phyloP scores from a whole-genome alignment of 169 alveolate genomes.

The Plasmodium gonderi region DNA sequence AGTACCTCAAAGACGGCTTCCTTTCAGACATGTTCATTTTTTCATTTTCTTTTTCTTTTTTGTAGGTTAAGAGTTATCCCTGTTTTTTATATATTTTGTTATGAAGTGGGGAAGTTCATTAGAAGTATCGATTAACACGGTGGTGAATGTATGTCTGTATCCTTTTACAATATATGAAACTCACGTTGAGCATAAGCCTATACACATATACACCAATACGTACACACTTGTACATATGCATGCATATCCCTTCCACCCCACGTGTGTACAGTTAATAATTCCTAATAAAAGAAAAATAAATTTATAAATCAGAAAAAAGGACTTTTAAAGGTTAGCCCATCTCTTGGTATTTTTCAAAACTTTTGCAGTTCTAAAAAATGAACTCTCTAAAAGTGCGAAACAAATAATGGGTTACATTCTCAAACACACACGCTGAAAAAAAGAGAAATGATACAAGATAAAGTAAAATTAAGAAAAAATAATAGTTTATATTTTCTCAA shows the following conservation, averaged over 20 bases:
- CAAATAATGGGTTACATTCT: not conserved
- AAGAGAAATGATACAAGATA: too few relatives aligned
- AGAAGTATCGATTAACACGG: too few relatives aligned
- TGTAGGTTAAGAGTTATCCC: not conserved
- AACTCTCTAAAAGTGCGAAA: not conserved
- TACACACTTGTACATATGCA: not conserved
- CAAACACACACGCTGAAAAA: not conserved
- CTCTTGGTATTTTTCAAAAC: not conserved
- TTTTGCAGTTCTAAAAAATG: not conserved
- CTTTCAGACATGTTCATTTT: conserved; percentile 44
- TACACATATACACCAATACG: not conserved
- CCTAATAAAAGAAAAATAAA: too few relatives aligned
- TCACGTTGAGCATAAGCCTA: not conserved
- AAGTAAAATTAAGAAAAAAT: too few relatives aligned
- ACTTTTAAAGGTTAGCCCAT: too few relatives aligned
- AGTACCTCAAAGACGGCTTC: conserved; percentile 43
- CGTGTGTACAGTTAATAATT: too few relatives aligned
- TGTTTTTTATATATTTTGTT: not conserved
- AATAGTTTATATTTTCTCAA: too few relatives aligned
- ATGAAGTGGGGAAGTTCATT: not conserved
- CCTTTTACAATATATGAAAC: too few relatives aligned
- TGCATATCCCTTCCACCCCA: too few relatives aligned
- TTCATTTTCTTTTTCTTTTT: conserved; percentile 18
- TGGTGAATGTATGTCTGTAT: too few relatives aligned
- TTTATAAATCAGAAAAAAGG: too few relatives aligned